Evolutionary conservation across 805 yeast genomes (phyloP).

Genomic region (Pichia cabralensis): DNA sequence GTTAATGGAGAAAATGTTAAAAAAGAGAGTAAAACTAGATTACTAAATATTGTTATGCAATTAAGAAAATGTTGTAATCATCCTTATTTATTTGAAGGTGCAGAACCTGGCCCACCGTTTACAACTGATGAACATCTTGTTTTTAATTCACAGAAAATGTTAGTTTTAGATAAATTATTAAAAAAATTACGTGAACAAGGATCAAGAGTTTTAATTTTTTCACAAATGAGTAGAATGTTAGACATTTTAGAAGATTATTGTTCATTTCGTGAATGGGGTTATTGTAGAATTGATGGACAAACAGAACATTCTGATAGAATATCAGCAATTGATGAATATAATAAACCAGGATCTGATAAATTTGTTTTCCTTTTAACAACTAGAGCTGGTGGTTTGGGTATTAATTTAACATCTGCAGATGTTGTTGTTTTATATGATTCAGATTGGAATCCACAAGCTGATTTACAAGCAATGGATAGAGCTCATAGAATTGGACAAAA

Average conservation of each 20-base stretch:
- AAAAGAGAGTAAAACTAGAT: slow-evolving; percentile 64
- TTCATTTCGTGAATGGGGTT: slow-evolving; percentile 54
- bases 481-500: slow-evolving; percentile 86
- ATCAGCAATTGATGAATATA: slow-evolving; percentile 67
- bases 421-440: slow-evolving; percentile 67
- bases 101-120: slow-evolving; percentile 84
- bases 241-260: slow-evolving; percentile 78
- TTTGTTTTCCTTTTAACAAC: slow-evolving; percentile 72
- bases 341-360: slow-evolving; percentile 62
- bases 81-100: slow-evolving; percentile 79
- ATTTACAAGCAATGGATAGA: slow-evolving; percentile 82
- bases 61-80: slow-evolving; percentile 78
- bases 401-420: slow-evolving; percentile 73
- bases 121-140: slow-evolving; percentile 80
- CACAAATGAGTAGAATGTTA: slow-evolving; percentile 76
- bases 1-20: slow-evolving; percentile 75
- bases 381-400: slow-evolving; percentile 87
- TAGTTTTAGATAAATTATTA: slow-evolving; percentile 58
- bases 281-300: slow-evolving; percentile 77
- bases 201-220: slow-evolving; percentile 66
- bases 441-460: slow-evolving; percentile 88
- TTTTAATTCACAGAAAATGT: slow-evolving; percentile 61
- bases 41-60: slow-evolving; percentile 77
- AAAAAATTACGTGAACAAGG: slow-evolving; percentile 57
- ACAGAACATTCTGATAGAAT: slow-evolving; percentile 74